These are phyloP conservation scores for Chaetomium cochliodes DNA, from an alignment of 495 filamentous ascomycete species.

Conservation along the genomic window DNA sequence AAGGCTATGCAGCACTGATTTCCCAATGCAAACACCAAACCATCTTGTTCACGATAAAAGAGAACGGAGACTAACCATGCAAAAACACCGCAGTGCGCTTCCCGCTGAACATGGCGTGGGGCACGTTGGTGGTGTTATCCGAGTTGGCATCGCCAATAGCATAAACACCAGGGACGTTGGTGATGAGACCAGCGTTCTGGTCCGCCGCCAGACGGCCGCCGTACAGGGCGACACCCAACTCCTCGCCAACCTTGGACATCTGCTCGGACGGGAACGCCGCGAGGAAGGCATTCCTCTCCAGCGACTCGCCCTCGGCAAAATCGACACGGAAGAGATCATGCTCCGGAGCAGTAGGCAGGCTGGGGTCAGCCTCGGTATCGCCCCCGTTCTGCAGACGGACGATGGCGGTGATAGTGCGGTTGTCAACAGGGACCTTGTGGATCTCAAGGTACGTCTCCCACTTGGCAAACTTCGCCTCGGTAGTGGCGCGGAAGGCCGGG, in stretches of 20 bases:
- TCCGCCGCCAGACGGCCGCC: constrained; percentile 49
- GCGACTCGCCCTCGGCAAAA: constrained; percentile 47
- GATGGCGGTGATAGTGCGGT: constrained; percentile 52
- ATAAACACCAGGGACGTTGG: constrained; percentile 52
- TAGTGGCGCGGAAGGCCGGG: constrained; percentile 37
- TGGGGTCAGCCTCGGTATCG: constrained; percentile 39
- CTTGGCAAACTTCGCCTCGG: constrained; percentile 39
- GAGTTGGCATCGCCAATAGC: constrained; percentile 58
- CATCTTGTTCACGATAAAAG: not conserved
- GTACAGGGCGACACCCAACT: constrained; percentile 46
- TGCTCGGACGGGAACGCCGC: constrained; percentile 51
- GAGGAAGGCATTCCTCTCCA: constrained; percentile 52
- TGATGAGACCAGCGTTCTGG: constrained; percentile 39
- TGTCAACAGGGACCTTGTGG: constrained; percentile 53
- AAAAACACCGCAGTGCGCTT: constrained; percentile 57
- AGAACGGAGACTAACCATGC: constrained; percentile 49
- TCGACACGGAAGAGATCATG: constrained; percentile 55
- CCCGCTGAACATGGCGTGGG: constrained; percentile 58
- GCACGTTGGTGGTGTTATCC: constrained; percentile 58
- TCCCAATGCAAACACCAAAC: not conserved
- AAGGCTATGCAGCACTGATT: not conserved
- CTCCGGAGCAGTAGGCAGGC: constrained; percentile 38
- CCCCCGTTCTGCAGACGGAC: constrained; percentile 48
- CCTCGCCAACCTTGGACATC: constrained; percentile 35
- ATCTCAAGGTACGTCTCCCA: constrained; percentile 44